phyloP scores from a whole-genome alignment of 1,139 yeast species.

The Arxiozyma bovina region DNA sequence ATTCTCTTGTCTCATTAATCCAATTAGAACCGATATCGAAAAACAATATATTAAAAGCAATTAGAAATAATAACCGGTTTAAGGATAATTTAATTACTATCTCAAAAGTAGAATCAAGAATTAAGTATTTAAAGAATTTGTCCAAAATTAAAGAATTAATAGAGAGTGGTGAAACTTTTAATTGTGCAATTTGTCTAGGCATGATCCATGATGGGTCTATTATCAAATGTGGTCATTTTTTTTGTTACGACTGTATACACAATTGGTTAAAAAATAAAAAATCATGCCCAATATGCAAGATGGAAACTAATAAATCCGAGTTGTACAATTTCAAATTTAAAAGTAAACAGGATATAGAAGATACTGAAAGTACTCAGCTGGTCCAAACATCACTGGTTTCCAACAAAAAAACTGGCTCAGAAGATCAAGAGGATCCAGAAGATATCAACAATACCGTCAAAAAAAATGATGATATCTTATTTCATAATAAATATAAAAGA shows the following conservation, averaged over 20 bases:
- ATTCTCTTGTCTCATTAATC: conserved; percentile 43
- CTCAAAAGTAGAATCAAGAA: conserved; percentile 43
- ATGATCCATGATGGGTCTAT: conserved; percentile 65
- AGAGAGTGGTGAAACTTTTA: conserved; percentile 22
- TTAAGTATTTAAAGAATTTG: conserved; percentile 53
- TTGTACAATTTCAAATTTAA: conserved; percentile 32
- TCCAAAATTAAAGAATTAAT: conserved; percentile 24
- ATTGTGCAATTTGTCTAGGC: conserved; percentile 72
- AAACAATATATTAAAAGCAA: conserved; percentile 23
- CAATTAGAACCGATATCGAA: conserved; percentile 18
- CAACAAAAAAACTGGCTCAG: background rate
- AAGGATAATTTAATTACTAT: conserved; percentile 23
- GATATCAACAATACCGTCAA: background rate
- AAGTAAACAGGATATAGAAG: conserved; percentile 7
- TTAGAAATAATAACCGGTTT: conserved; percentile 16
- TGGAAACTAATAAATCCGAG: conserved; percentile 40
- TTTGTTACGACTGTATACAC: conserved; percentile 66
- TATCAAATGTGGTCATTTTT: conserved; percentile 84
- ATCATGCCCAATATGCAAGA: conserved; percentile 77
- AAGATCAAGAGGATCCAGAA: background rate
- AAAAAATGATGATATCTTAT: background rate
- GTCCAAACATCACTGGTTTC: background rate
- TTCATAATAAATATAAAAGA: conserved; percentile 17
- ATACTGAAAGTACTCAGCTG: background rate
- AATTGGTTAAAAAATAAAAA: conserved; percentile 56